These are phyloP conservation scores for Colletotrichum plurivorum DNA, from an alignment of 2,329 filamentous ascomycete genomes.

Conservation along the genomic window DNA sequence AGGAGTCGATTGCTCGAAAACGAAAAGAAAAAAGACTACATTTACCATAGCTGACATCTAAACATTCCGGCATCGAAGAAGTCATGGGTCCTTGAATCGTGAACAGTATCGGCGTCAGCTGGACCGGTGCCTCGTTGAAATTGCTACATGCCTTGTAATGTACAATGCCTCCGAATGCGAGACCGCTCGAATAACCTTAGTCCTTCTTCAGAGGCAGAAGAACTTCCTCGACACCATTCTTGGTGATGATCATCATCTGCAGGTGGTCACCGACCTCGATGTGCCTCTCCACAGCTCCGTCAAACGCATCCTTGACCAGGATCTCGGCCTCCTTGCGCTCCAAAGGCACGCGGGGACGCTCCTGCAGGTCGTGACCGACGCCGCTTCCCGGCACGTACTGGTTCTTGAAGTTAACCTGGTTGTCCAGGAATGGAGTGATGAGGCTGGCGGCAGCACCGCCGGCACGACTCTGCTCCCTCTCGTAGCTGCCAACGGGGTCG, in stretches of 20 bases:
- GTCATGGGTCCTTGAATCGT: neutral
- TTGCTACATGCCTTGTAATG: conserved; percentile 40
- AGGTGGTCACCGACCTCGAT: conserved; percentile 98
- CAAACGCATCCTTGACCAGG: conserved; percentile 96
- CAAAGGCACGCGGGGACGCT: conserved; percentile 79
- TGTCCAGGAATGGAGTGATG: conserved; percentile 99
- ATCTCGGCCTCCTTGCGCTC: conserved; percentile 82
- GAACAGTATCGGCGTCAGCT: conserved; percentile 17
- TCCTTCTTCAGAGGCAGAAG: conserved; percentile 91
- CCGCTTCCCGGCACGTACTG: conserved; percentile 93
- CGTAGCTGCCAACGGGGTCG: conserved; percentile 97
- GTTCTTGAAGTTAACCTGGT: conserved; percentile 99
- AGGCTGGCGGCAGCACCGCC: conserved; percentile 92
- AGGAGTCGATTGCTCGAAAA: no score
- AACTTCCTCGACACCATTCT: conserved; percentile 88
- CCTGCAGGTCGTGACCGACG: conserved; percentile 83
- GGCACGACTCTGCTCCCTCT: conserved; percentile 95
- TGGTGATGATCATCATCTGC: conserved; percentile 95
- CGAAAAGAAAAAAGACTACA: no score
- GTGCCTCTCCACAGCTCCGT: conserved; percentile 97
- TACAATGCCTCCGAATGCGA: conserved; percentile 31
- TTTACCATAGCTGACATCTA: no score
- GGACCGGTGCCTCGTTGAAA: conserved; percentile 24
- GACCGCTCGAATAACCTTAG: conserved; percentile 59
- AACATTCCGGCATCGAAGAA: neutral